These are phyloP conservation scores for Asterella californica DNA, from an alignment of 225 moss, liverwort and hornwort species.

Conservation along the genomic window DNA sequence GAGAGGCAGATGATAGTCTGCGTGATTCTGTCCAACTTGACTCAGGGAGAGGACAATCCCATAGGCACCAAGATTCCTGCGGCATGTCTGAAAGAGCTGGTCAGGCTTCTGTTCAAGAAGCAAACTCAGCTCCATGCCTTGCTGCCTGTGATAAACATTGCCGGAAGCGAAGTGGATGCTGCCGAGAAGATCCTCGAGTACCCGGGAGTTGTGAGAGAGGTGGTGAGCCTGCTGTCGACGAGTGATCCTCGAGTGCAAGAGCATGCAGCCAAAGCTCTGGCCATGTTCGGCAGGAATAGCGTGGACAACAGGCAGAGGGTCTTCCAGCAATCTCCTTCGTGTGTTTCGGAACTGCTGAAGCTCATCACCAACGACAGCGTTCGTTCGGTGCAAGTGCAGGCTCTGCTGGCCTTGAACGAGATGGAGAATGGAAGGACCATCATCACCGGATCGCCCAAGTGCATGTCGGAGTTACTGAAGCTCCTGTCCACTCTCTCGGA, in stretches of 20 bases:
- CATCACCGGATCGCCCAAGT: conserved; percentile 12
- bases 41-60: conserved; percentile 9
- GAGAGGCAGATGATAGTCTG: conserved; percentile 12
- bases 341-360: conserved; percentile 18
- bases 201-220: conserved; percentile 9
- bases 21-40: conserved; percentile 10
- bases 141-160: conserved; percentile 16
- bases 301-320: conserved; percentile 13
- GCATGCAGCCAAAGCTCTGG: conserved; percentile 22
- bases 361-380: conserved; percentile 2
- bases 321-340: conserved; percentile 9
- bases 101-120: conserved; percentile 14
- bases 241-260: conserved; percentile 16
- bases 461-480: conserved; percentile 14
- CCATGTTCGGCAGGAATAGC: conserved; percentile 19
- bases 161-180: conserved; percentile 10
- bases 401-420: conserved; percentile 21
- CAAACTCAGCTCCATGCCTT: conserved; percentile 11
- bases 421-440: conserved; percentile 20
- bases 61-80: background rate
- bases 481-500: conserved; percentile 10
- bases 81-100: conserved; percentile 11
- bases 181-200: conserved; percentile 12
- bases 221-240: conserved; percentile 11
- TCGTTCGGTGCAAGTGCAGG: conserved; percentile 10